These are phyloP conservation scores for Beauveria scarabaeidicola DNA, from an alignment of 2,329 filamentous ascomycete genomes.

Conservation along the genomic window DNA sequence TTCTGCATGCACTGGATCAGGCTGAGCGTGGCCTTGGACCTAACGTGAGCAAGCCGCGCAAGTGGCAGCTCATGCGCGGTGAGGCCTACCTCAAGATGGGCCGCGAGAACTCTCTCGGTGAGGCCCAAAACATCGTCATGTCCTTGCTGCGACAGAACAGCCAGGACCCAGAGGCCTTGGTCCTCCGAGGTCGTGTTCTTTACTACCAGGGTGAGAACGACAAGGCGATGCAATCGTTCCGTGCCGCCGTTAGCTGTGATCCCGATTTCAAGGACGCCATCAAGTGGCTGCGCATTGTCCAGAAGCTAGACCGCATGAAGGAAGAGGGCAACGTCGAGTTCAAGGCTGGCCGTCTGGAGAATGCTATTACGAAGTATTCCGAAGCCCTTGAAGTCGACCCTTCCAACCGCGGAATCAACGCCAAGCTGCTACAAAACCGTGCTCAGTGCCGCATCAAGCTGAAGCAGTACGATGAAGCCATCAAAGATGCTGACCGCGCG, in stretches of 20 bases:
- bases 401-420: constrained; percentile 81
- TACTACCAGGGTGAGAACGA: constrained; percentile 93
- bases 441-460: constrained; percentile 77
- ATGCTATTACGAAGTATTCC: constrained; percentile 77
- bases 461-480: constrained; percentile 74
- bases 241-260: constrained; percentile 80
- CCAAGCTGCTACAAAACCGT: constrained; percentile 89
- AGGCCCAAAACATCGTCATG: constrained; percentile 91
- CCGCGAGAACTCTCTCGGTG: constrained; percentile 76
- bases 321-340: constrained; percentile 86
- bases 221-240: constrained; percentile 87
- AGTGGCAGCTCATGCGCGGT: constrained; percentile 88
- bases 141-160: constrained; percentile 74
- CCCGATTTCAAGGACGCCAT: constrained; percentile 85
- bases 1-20: constrained; percentile 81
- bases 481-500: constrained; percentile 78
- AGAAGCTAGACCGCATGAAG: constrained; percentile 89
- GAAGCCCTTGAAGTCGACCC: constrained; percentile 80
- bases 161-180: constrained; percentile 87
- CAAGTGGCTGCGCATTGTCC: constrained; percentile 80
- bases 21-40: constrained; percentile 72
- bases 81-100: constrained; percentile 92
- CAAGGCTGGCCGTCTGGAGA: constrained; percentile 72
- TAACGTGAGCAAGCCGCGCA: constrained; percentile 72
- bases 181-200: constrained; percentile 76